These are phyloP conservation scores for Xylariales sp. DNA, from an alignment of 2,329 filamentous ascomycete genomes.

Conservation along the genomic window DNA sequence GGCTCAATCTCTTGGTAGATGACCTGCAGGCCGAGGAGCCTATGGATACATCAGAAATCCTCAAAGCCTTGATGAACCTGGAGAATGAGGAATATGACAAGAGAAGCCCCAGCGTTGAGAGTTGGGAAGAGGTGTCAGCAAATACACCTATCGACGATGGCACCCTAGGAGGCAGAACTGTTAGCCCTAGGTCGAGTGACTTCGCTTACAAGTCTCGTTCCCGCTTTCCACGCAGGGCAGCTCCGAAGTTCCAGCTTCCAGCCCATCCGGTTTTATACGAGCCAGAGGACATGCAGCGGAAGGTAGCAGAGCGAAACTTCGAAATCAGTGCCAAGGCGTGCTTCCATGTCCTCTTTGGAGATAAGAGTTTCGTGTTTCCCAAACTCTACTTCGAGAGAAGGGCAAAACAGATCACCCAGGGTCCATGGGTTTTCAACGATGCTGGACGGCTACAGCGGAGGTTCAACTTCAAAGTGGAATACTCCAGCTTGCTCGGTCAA, in stretches of 20 bases:
- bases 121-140: constrained; percentile 79
- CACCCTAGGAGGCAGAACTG: constrained; percentile 36
- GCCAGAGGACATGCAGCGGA: constrained; percentile 72
- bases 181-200: constrained; percentile 27
- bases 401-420: constrained; percentile 76
- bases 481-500: constrained; percentile 60
- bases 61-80: constrained; percentile 69
- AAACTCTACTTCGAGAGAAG: constrained; percentile 80
- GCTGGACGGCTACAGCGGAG: constrained; percentile 68
- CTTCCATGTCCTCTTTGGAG: constrained; percentile 94
- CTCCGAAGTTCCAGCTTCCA: constrained; percentile 76
- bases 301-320: constrained; percentile 75
- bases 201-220: constrained; percentile 31
- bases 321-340: constrained; percentile 90
- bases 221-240: constrained; percentile 31
- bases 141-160: constrained; percentile 57
- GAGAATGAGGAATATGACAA: constrained; percentile 58
- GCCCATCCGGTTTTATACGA: constrained; percentile 76
- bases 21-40: constrained; percentile 70
- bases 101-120: constrained; percentile 72
- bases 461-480: constrained; percentile 74
- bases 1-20: constrained; percentile 80
- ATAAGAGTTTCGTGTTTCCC: constrained; percentile 92
- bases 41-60: constrained; percentile 62
- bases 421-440: constrained; percentile 73